phyloP scores from a whole-genome alignment of 2,329 filamentous ascomycete species.

The Shiraia sp. region DNA sequence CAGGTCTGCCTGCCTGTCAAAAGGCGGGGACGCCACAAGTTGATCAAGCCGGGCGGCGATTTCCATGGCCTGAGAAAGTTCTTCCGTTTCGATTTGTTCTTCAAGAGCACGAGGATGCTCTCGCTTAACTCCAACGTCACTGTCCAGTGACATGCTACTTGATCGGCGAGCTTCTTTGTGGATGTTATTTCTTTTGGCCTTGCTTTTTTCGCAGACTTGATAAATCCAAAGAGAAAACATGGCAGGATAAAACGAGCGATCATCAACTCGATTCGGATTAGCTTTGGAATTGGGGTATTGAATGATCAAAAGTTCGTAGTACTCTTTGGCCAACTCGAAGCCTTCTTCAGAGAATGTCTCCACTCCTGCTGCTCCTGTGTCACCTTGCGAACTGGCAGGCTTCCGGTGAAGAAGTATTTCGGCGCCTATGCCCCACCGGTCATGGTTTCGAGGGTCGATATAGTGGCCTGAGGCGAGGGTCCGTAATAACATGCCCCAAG shows the following conservation, averaged over 20 bases:
- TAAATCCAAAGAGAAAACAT: conserved; percentile 83
- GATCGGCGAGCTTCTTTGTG: conserved; percentile 7
- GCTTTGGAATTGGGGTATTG: conserved; percentile 69
- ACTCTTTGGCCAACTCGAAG: conserved; percentile 64
- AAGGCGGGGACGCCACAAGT: conserved; percentile 70
- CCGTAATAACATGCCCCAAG: conserved; percentile 74
- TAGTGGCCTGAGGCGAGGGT: conserved; percentile 56
- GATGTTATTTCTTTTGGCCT: conserved; percentile 46
- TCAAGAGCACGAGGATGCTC: conserved; percentile 18
- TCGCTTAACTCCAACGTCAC: conserved; percentile 1
- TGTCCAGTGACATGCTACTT: conserved; percentile 17
- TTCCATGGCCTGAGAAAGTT: conserved; percentile 62
- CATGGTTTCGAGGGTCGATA: conserved; percentile 70
- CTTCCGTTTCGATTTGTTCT: conserved; percentile 50
- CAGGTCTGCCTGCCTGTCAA: conserved; percentile 67
- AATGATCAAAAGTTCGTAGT: conserved; percentile 78
- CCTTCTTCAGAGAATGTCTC: conserved; percentile 46
- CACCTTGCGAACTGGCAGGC: background rate
- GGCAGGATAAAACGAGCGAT: conserved; percentile 78
- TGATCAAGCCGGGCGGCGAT: conserved; percentile 73
- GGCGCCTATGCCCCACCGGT: conserved; percentile 81
- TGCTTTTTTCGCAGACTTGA: conserved; percentile 64
- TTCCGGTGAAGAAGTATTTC: conserved; percentile 73
- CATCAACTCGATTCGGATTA: conserved; percentile 63
- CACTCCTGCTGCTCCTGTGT: background rate